Percentiles rank a stretch among this genome's conserved stretches.
Conservation (phyloP, 1,284 basidiomycete species). For the Pascua sp. region DNA sequence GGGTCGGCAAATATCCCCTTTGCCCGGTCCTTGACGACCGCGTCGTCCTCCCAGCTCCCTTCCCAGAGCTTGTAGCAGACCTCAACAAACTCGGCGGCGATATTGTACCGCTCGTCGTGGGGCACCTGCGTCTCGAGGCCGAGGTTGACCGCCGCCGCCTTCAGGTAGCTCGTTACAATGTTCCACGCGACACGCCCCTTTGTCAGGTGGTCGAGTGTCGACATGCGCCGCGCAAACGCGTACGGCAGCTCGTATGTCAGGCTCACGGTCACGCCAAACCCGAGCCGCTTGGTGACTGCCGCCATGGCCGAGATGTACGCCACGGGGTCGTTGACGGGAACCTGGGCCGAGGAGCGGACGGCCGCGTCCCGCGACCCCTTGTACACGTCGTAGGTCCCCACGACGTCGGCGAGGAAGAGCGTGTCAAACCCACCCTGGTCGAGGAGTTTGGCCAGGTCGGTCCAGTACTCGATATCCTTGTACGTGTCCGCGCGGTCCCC, state of each 20-base stretch:
- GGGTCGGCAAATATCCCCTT: slow-evolving; percentile 35
- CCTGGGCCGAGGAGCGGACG: slow-evolving; percentile 9
- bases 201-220: slow-evolving; percentile 47
- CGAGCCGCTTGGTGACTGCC: slow-evolving; percentile 14
- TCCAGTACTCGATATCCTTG: slow-evolving; percentile 21
- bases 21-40: slow-evolving; percentile 29
- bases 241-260: slow-evolving; percentile 40
- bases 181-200: slow-evolving; percentile 48
- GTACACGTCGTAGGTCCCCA: slow-evolving; percentile 19
- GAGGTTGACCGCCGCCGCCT: slow-evolving; percentile 41
- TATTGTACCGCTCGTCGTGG: slow-evolving; percentile 28
- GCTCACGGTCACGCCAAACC: slow-evolving; percentile 20
- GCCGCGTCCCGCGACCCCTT: slow-evolving; percentile 13
- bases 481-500: slow-evolving; percentile 12
- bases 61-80: slow-evolving; percentile 49
- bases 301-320: slow-evolving; percentile 16
- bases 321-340: slow-evolving; percentile 16
- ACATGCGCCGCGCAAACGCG: slow-evolving; percentile 41
- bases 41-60: slow-evolving; percentile 44
- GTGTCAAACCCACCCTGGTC: slow-evolving; percentile 12
- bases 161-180: slow-evolving; percentile 45
- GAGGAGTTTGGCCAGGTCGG: slow-evolving; percentile 9
- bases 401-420: slow-evolving; percentile 16
- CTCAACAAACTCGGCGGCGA: slow-evolving; percentile 22
- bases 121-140: slow-evolving; percentile 22